Evolutionary conservation across 2,329 filamentous ascomycete genomes (phyloP).

Genomic region (Aspergillus sp.): DNA sequence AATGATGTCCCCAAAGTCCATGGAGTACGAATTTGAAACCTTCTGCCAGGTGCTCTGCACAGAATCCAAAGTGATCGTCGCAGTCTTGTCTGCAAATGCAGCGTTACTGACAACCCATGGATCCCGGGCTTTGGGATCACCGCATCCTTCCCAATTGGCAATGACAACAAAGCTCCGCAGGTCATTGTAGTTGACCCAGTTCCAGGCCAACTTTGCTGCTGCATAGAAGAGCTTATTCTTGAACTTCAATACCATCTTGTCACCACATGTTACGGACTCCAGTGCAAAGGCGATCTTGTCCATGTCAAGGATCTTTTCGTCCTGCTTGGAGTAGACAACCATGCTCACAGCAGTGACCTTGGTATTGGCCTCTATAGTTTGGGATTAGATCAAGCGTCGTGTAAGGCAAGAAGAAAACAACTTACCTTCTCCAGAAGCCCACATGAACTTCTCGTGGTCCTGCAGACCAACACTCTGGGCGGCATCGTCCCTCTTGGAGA

Average conservation of each 20-base stretch:
- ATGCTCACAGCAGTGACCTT: constrained; percentile 9
- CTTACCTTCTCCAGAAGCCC: constrained; percentile 6
- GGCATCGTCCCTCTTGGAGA: constrained; percentile 2
- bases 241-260: constrained; percentile 5
- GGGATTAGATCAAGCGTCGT: background rate
- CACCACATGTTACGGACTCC: constrained; percentile 6
- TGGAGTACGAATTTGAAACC: constrained; percentile 4
- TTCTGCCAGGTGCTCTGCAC: constrained; percentile 9
- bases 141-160: constrained; percentile 7
- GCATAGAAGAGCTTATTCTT: constrained; percentile 9
- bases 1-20: constrained; percentile 9
- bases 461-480: background rate
- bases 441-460: constrained; percentile 10
- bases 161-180: constrained; percentile 8
- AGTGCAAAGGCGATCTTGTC: constrained; percentile 10
- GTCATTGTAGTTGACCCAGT: constrained; percentile 12
- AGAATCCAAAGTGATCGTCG: constrained; percentile 1
- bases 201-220: constrained; percentile 8
- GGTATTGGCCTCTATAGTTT: background rate
- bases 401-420: background rate
- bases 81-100: constrained; percentile 4
- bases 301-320: constrained; percentile 10
- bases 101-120: constrained; percentile 10
- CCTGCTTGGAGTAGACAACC: constrained; percentile 10
- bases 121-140: constrained; percentile 1